A percentile compares a stretch with the other conserved stretches of the same genome.
These are phyloP conservation scores for Sarocladium brachiariae DNA, from an alignment of 2,329 filamentous ascomycete genomes.

Conservation along the genomic window DNA sequence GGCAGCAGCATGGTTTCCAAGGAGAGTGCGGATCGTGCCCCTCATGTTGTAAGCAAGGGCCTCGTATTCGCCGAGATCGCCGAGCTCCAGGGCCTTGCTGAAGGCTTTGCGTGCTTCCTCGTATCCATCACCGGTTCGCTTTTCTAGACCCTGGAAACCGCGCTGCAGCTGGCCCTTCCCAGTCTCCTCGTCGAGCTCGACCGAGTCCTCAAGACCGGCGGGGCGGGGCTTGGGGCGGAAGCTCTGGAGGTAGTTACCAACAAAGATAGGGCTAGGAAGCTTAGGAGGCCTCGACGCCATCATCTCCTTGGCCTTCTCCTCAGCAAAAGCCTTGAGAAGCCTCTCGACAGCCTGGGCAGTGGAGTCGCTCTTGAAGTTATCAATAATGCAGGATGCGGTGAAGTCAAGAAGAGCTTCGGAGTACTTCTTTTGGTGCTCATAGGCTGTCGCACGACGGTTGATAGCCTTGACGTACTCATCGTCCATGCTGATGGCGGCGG, in stretches of 20 bases:
- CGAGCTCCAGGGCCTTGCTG: conserved; percentile 65
- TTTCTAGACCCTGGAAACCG: conserved; percentile 72
- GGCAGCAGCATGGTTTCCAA: conserved; percentile 78
- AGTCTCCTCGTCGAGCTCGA: conserved; percentile 68
- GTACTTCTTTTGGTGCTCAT: conserved; percentile 85
- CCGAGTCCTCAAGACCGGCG: conserved; percentile 71
- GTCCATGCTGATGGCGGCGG: conserved; percentile 87
- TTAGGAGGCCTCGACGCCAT: conserved; percentile 78
- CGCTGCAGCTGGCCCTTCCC: conserved; percentile 82
- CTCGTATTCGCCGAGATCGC: conserved; percentile 73
- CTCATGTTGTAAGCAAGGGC: conserved; percentile 94
- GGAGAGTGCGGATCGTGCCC: conserved; percentile 89
- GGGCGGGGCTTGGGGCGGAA: conserved; percentile 82
- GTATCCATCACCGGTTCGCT: conserved; percentile 86
- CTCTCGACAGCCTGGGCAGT: conserved; percentile 88
- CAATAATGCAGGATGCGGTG: conserved; percentile 98
- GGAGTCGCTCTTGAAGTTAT: conserved; percentile 87
- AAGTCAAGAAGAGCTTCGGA: conserved; percentile 95
- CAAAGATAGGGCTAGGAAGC: conserved; percentile 91
- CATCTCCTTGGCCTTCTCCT: conserved; percentile 87
- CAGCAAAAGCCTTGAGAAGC: conserved; percentile 92
- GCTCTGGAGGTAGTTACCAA: conserved; percentile 97
- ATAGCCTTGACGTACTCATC: conserved; percentile 95
- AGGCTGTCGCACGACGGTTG: conserved; percentile 92
- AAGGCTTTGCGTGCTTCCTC: conserved; percentile 70